Evolutionary conservation across 164 flowering plant genomes (phyloP), one percentile per base, ranked within the genome.

Genomic region (Annona cherimola): DNA sequence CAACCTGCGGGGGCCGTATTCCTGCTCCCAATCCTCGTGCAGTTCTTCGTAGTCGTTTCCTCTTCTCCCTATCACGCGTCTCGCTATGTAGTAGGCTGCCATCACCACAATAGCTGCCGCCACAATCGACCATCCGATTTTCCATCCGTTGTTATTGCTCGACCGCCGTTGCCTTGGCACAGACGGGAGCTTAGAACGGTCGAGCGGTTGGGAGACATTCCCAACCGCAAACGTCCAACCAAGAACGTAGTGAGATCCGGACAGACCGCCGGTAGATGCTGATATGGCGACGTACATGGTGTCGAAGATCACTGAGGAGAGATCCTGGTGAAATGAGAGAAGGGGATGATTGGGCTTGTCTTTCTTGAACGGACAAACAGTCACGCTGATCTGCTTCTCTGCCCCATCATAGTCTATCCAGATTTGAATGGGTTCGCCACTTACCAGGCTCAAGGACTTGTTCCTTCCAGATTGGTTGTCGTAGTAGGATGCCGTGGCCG

Each of bases 171-270:
- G 42, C 9, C 1, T 45, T 45, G 88, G 88, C 35, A 82, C 79
- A 5, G 79, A 69, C 42, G 91, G 90, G 8, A 89, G 81, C 6
- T 81, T 75, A 4, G 80, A 66, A 5, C 83, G 76, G 39, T 81
- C 81, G 4, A 89, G 82, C 6, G 69, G 3, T 67, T 45, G 71
- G 55, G 89, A 80, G 14, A 45, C 54, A 8, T 89, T 88, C 41
- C 78, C 81, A 66, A 84, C 72, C 46, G 78, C 78, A 65, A 89
- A 88, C 70, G 87, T 84, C 92, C 91, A 88, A 1, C 94, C 92
- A 18, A 85, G 42, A 7, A 89, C 50, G 50, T 86, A 87, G 59
- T 90, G 92, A 3, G 86, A 82, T 57, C 57, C 57, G 8, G 57
- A 2, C 11, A 50, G 57, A 11, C 57, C 57, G 9, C 57, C 57